These are phyloP conservation scores for Smallanthus sonchifolius DNA, from an alignment of 129 eudicot species.

Conservation along the genomic window DNA sequence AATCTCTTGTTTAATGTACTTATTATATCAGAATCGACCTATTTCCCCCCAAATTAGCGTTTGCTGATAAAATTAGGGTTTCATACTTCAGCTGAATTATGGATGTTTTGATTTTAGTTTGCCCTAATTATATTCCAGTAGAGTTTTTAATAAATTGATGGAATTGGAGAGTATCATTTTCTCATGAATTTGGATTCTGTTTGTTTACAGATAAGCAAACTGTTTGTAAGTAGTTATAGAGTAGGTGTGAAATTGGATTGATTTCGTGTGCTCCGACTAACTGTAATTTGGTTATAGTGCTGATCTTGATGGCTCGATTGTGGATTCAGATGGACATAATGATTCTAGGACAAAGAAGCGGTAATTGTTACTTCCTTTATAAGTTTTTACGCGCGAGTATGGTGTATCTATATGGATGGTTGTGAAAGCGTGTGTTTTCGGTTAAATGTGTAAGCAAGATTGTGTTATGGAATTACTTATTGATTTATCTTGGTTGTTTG, in stretches of 20 bases:
- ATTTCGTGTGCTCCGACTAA: background rate
- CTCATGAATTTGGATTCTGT: slow-evolving; percentile 5
- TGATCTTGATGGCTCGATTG: slow-evolving; percentile 57
- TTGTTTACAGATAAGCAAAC: background rate
- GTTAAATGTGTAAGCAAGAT: background rate
- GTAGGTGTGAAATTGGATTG: background rate
- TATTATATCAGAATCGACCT: background rate
- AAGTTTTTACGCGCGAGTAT: slow-evolving; percentile 1
- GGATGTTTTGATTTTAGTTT: too few species aligned
- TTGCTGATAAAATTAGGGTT: background rate
- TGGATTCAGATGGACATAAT: slow-evolving; percentile 46
- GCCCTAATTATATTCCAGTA: background rate
- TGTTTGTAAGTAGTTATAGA: slow-evolving; percentile 3
- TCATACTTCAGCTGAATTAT: background rate
- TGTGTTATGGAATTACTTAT: background rate
- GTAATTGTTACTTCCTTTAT: slow-evolving; percentile 28
- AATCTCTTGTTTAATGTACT: background rate
- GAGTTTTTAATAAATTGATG: background rate
- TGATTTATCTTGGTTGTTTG: slow-evolving; percentile 8
- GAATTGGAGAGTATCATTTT: background rate
- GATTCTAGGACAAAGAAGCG: slow-evolving; percentile 66
- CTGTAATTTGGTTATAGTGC: slow-evolving; percentile 33
- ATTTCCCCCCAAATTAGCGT: background rate
- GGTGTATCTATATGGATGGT: background rate
- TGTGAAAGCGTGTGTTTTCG: background rate